phyloP scores from a whole-genome alignment of 2,329 filamentous ascomycete genomes.

The Plectosphaerella plurivora region DNA sequence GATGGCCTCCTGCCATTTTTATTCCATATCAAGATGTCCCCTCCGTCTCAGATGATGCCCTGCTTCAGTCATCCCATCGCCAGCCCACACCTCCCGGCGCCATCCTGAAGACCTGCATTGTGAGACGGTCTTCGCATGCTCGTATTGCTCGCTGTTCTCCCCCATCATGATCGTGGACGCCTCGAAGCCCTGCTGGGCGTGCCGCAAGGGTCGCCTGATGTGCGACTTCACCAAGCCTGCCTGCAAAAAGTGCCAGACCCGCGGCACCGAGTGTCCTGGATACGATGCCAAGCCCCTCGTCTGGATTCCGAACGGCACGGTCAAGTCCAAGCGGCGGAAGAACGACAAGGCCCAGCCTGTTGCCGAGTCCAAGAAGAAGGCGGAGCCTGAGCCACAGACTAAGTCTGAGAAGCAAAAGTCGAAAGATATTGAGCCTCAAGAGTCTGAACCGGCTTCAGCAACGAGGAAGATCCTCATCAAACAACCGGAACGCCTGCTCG shows the following conservation, averaged over 20 bases:
- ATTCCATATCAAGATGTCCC: neutral
- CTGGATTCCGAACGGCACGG: neutral
- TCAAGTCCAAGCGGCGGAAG: neutral
- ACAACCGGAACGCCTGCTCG: too few relatives aligned
- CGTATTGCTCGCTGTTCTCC: too few relatives aligned
- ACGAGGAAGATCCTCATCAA: too few relatives aligned
- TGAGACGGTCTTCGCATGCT: too few relatives aligned
- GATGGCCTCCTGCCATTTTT: neutral
- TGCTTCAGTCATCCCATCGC: neutral
- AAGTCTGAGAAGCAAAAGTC: neutral
- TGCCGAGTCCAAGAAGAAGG: neutral
- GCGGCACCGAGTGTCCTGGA: slow-evolving; percentile 10
- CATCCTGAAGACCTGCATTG: neutral
- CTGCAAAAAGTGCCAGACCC: slow-evolving; percentile 10
- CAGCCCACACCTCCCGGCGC: slow-evolving; percentile 8
- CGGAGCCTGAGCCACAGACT: neutral
- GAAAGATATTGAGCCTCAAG: neutral
- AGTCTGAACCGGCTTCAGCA: too few relatives aligned
- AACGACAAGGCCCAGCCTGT: neutral
- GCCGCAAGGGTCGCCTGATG: slow-evolving; percentile 11
- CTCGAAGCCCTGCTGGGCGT: slow-evolving; percentile 14
- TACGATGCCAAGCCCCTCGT: slow-evolving; percentile 15
- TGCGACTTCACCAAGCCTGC: slow-evolving; percentile 12
- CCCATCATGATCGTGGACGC: neutral
- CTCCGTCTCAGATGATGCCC: too few relatives aligned